Base-by-base conservation (phyloP, 1,284 basidiomycete species). In the Farysia itapuensis region DNA sequence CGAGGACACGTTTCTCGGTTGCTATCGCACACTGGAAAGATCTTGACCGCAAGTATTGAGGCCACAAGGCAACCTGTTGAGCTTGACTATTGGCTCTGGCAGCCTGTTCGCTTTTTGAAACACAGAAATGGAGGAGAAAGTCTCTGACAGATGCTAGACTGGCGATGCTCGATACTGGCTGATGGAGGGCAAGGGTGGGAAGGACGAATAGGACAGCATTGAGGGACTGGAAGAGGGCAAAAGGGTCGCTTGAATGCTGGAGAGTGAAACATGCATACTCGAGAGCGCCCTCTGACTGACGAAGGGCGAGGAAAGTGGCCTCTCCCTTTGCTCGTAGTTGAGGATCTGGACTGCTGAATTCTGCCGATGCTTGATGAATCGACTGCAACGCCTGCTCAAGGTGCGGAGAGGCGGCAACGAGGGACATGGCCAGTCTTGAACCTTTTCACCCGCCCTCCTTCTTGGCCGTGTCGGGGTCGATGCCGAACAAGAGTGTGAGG, bases 171-270 rank as follows among this genome's bases (percentile, higher is more conserved):
- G 47, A 49, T 21, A 35, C 48, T 8, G 43, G 47, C 34, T 43
- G 48, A 22, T 52, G 40, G 16, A 46, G 28, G 9, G 46, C 35
- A 15, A 69, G 31, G 13, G 49, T 38, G 8, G 66, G 66, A 13
- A 69, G 53, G 12, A 49, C 52, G 23, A 40, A 54, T 16, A 69
- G 50, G 22, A 69, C 37, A 7, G 46, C 43, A 30, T 51, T 56
- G 41, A 66, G 49, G 11, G 61, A 58, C 37, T 67, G 64, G 28
- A 70, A 68, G 11, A 65, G 61, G 18, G 67, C 63, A 45, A 65
- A 59, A 13, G 54, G 40, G 39, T 63, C 64, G 25, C 49, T 38
- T 4, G 61, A 57, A 43, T 63, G 64, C 45, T 59, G 39, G 21
- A 67, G 39, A 9, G 64, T 52, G 39, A 59, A 70, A 40, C 49